Conservation (phyloP, 148 eudicot species). For the Chenopodium berlandieri region DNA sequence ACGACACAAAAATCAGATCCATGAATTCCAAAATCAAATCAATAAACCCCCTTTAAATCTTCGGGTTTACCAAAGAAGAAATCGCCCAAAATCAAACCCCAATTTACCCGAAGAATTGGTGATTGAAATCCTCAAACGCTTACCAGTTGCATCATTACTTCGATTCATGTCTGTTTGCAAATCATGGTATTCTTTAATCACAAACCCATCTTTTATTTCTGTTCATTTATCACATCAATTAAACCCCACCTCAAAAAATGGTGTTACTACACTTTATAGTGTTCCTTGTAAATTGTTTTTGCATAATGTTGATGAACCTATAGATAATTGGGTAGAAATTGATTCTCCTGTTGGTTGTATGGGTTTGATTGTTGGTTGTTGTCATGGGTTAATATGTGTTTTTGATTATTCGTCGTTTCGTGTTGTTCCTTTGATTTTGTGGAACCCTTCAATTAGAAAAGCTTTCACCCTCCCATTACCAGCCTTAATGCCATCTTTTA, state of each 20-base stretch:
- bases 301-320: slow-evolving; percentile 15
- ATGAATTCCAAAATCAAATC: not conserved
- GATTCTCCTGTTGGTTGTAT: not conserved
- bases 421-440: slow-evolving; percentile 19
- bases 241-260: slow-evolving; percentile 16
- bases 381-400: slow-evolving; percentile 18
- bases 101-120: slow-evolving; percentile 19
- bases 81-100: not conserved
- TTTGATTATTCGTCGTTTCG: not conserved
- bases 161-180: slow-evolving; percentile 25
- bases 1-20: not conserved
- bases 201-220: slow-evolving; percentile 21
- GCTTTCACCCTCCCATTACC: slow-evolving; percentile 11
- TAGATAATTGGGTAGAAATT: slow-evolving; percentile 20
- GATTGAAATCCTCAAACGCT: slow-evolving; percentile 21
- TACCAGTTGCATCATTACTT: slow-evolving; percentile 18
- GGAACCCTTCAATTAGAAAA: slow-evolving; percentile 29
- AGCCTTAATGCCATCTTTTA: not conserved
- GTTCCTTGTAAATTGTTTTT: slow-evolving; percentile 5
- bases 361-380: slow-evolving; percentile 19
- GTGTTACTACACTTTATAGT: slow-evolving; percentile 5
- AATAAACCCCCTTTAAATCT: not conserved
- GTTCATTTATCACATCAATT: slow-evolving; percentile 20
- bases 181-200: slow-evolving; percentile 23
- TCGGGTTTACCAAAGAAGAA: slow-evolving; percentile 1